Conservation (phyloP, 345 rosid genomes). For the Trapa incisa region DNA sequence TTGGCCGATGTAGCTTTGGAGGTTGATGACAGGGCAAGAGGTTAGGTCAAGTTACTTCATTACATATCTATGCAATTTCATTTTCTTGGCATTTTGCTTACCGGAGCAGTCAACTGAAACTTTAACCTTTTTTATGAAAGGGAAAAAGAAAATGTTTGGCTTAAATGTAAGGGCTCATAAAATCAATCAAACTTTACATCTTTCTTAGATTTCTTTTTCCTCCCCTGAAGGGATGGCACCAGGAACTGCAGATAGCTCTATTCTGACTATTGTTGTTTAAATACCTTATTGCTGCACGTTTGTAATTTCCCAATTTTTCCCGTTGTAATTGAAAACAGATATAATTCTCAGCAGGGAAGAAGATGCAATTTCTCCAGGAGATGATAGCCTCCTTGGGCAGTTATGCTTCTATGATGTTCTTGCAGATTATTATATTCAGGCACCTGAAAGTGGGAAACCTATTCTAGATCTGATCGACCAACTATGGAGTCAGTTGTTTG, state of each 20-base stretch:
- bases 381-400: slow-evolving; percentile 28
- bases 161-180: not conserved
- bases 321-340: slow-evolving; percentile 48
- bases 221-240: not conserved
- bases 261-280: not conserved
- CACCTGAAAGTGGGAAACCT: slow-evolving; percentile 54
- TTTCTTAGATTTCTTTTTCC: too few relatives aligned
- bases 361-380: slow-evolving; percentile 40
- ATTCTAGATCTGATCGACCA: slow-evolving; percentile 84
- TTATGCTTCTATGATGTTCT: slow-evolving; percentile 82
- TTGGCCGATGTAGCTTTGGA: slow-evolving; percentile 88
- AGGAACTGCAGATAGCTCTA: not conserved
- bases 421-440: slow-evolving; percentile 67
- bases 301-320: slow-evolving; percentile 4
- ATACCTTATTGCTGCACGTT: not conserved
- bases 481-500: slow-evolving; percentile 97
- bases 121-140: not conserved
- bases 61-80: not conserved
- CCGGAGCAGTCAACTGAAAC: not conserved
- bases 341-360: slow-evolving; percentile 61
- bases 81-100: not conserved
- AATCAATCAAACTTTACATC: not conserved
- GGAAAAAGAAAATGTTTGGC: not conserved
- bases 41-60: slow-evolving; percentile 20
- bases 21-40: slow-evolving; percentile 88